Evolutionary conservation across 1,284 basidiomycete species (phyloP), one percentile per base, ranked within the genome.

Genomic region (Filobasidium uniguttulatum): DNA sequence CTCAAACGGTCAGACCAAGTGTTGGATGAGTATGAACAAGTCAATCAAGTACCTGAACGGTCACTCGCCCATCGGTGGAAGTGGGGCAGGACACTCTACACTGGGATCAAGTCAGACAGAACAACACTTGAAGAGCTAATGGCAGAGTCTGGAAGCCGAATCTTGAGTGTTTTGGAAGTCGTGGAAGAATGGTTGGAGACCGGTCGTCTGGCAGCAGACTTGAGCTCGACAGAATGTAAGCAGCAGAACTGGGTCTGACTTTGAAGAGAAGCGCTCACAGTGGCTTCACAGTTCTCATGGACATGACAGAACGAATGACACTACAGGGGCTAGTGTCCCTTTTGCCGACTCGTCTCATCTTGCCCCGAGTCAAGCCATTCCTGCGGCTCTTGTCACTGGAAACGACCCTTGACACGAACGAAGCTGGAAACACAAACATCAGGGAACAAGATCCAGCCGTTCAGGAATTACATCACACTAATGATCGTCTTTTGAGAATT

Each of bases 191-290:
- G 50, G 50, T 17, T 46, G 37, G 17, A 17, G 5, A 36, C 40
- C 20, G 30, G 23, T 14, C 8, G 29, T 15, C 40, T 34, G 22
- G 15, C n/a, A 25, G 31, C 19, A 17, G 26, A 26, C 7, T 19
- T 46, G n/a, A 19, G 31, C 5, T 25, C 19, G 15, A 47, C 25
- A 22, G 50, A 46, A 14, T 51, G 50, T 51, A 35, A 45, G 49
- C 34, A n/a, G 7, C 19, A 3, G 12, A 5, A 7, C 6, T n/a
- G 17, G n/a, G 20, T 37, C 28, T 12, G 15, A 22, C 37, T 30
- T 22, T 28, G 12, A 44, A n/a, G n/a, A 9, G 2, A 25, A 14
- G 20, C 20, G 25, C 10, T 15, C n/a, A 12, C 14, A 14, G 2
- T 37, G 23, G 22, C 14, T 51, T 10, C 25, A 12, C 30, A 51